Conservation (phyloP, 371 early-diverging fungal genomes). For the Dichotomocladium elegans region DNA sequence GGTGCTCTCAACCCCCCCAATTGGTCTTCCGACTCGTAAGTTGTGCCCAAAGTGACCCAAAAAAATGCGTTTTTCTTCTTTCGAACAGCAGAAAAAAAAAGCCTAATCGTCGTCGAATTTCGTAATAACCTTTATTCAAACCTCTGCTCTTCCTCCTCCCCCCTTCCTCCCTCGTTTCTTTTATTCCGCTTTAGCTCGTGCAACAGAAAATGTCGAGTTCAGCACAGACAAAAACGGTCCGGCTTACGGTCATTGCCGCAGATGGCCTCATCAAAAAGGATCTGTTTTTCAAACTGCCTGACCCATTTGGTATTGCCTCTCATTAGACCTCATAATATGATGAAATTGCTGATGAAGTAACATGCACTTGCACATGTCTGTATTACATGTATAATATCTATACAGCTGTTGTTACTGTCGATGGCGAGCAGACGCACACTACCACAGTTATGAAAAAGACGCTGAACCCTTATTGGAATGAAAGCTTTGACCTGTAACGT, state of each 20-base stretch:
- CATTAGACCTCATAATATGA: not conserved
- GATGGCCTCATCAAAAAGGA: constrained; percentile 90
- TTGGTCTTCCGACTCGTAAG: too few species aligned
- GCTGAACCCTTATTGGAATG: constrained; percentile 81
- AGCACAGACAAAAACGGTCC: constrained; percentile 32
- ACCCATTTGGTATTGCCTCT: constrained; percentile 61
- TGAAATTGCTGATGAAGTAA: not conserved
- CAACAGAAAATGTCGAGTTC: constrained; percentile 24
- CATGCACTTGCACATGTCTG: constrained; percentile 24
- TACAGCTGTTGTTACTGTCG: constrained; percentile 90
- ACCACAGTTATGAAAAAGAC: constrained; percentile 75
- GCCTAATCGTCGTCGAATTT: too few species aligned
- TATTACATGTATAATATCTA: constrained; percentile 62
- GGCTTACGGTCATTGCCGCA: constrained; percentile 80
- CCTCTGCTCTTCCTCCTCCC: not conserved
- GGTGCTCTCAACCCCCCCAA: too few species aligned
- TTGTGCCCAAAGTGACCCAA: too few species aligned
- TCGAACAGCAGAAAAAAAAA: too few species aligned
- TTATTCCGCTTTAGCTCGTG: constrained; percentile 1
- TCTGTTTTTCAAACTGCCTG: constrained; percentile 62
- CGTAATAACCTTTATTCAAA: too few species aligned
- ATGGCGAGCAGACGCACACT: constrained; percentile 80
- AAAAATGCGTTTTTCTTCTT: too few species aligned
- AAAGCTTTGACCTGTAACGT: constrained; percentile 65
- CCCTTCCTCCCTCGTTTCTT: constrained; percentile 1